A percentile compares a stretch with the other conserved stretches of the same genome.
Evolutionary conservation across 495 filamentous ascomycete species (phyloP).

Genomic region (Pyrenula massariospora): DNA sequence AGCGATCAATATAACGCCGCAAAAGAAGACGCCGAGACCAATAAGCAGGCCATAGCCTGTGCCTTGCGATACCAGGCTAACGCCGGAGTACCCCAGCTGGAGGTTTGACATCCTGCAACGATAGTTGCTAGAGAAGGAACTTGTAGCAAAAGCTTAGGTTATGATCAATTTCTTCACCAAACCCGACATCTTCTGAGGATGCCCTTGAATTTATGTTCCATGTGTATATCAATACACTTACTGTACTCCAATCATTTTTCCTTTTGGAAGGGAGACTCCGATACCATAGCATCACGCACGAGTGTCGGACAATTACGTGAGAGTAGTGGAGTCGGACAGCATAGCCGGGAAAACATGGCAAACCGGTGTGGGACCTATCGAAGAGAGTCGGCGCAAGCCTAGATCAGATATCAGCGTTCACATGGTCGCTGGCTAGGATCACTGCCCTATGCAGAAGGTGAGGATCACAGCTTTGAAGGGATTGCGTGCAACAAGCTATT

Average conservation of each 20-base stretch:
- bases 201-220: neutral
- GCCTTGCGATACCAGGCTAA: conserved; percentile 22
- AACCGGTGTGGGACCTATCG: neutral
- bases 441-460: neutral
- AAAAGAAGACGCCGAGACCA: conserved; percentile 29
- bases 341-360: neutral
- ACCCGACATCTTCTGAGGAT: neutral
- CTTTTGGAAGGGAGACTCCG: neutral
- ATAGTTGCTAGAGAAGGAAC: neutral
- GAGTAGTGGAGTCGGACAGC: neutral
- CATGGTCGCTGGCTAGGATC: neutral
- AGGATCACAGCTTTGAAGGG: neutral
- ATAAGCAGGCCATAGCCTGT: conserved; percentile 32
- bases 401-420: neutral
- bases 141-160: neutral
- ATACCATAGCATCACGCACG: neutral
- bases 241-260: neutral
- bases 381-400: neutral
- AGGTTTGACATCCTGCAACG: neutral
- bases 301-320: neutral
- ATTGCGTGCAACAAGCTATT: neutral
- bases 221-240: neutral
- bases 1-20: conserved; percentile 26
- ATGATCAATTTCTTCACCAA: neutral
- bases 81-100: neutral